Base-by-base conservation (phyloP, 805 yeast genomes). In the Dipodascopsis uninucleata region DNA sequence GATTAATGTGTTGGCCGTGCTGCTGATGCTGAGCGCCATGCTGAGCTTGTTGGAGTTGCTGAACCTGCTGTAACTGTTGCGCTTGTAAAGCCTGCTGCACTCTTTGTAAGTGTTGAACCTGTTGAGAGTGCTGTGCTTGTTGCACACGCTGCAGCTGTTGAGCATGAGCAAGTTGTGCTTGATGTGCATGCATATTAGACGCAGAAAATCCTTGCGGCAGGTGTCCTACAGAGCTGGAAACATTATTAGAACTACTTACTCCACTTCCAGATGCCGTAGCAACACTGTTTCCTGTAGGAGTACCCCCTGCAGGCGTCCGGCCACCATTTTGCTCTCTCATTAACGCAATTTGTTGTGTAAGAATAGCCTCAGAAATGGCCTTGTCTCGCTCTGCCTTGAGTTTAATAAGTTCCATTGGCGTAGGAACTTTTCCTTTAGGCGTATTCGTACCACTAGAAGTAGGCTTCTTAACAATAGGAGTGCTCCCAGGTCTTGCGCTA, bases 321-420 rank as follows among this genome's bases (percentile, higher is more conserved):
- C 36, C 36, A 9, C 14, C 34, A 29, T 29, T 31, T 5, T 44
- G 51, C 36, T 48, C 47, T 10, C 43, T 21, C 25, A 44, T 41
- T 8, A 51, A 42, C 20, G 53, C 26, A 23, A 43, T 23, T 36
- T 60, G 58, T 31, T 57, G 60, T 69, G 61, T 72, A 43, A 77
- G 65, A 62, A 77, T 78, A 1, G 81, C 84, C 4, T 31, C 49
- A 53, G 88, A 87, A 16, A 84, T 74, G 0, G 93, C 82, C 62
- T 81, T 82, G 58, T 90, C 97, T 46, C 95, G 73, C 53, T 90
- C 96, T 54, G 71, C 78, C 63, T 90, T 90, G 68, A 93, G 67
- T 50, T 77, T 77, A 0, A 96, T 78, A 59, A 90, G 74, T 58
- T 89, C 96, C 9, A 82, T 79, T 0, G 97, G 97, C 0, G 94